Evolutionary conservation across 805 yeast species (phyloP), one percentile per base, ranked within the genome.

Genomic region (Blastobotrys attinorum): DNA sequence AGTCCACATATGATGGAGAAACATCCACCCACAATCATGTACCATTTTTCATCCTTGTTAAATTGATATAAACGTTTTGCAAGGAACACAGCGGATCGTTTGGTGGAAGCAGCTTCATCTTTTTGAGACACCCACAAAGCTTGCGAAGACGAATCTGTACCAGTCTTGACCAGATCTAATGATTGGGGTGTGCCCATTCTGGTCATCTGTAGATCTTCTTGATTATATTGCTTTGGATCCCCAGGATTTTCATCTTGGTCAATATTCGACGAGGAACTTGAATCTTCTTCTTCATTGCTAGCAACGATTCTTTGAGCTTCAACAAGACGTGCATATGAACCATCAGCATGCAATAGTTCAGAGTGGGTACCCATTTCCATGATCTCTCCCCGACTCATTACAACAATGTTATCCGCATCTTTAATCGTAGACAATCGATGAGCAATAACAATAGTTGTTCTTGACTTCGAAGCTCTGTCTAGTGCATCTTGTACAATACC

Each of bases 401-500:
- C 82, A 31, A 77, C 70, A 17, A 77, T 69, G 46, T 76, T 57
- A 44, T 74, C 72, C 43, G 82, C 77, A 49, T 76, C 76, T 51
- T 66, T 68, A 44, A 76, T 75, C 1, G 81, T 76, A 0, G 77
- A 69, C 46, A 76, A 60, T 39, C 81, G 63, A 54, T 76, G 81
- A 7, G 81, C 81, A 56, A 76, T 76, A 43, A 71, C 72, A 45
- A 76, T 73, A 3, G 83, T 72, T 6, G 80, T 75, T 20, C 69
- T 60, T 22, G 49, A 45, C 42, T 46, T 47, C 32, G 63, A 48
- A 7, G 69, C 67, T 16, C 55, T 51, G 42, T 65, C 69, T 4
- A 65, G 52, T 2, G 69, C 70, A 4, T 65, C 69, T 47, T 65
- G 70, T 1, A 65, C 70, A 47, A 65, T 54, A 4, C 69, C 69